Percentiles rank a stretch among this genome's conserved stretches.
phyloP scores from a whole-genome alignment of 2,329 filamentous ascomycete species.

The Talaromyces sp. region DNA sequence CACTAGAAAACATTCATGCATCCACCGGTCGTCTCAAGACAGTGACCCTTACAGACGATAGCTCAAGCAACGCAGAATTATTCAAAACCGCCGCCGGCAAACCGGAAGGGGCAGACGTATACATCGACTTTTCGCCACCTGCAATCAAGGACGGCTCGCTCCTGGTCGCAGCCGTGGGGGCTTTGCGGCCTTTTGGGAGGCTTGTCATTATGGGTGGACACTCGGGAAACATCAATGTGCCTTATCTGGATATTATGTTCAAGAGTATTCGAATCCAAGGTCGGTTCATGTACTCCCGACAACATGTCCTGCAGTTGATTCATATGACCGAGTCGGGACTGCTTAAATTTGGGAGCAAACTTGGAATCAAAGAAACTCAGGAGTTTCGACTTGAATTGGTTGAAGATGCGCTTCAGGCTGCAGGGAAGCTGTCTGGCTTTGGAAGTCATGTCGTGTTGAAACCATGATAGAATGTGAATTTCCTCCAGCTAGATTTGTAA shows the following conservation, averaged over 20 bases:
- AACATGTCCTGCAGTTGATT: slow-evolving; percentile 12
- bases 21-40: slow-evolving; percentile 3
- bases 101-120: slow-evolving; percentile 13
- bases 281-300: slow-evolving; percentile 15
- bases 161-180: slow-evolving; percentile 5
- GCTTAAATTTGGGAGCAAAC: slow-evolving; percentile 1
- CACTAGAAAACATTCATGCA: background rate
- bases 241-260: slow-evolving; percentile 15
- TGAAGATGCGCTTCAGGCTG: slow-evolving; percentile 4
- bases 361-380: slow-evolving; percentile 10
- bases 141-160: slow-evolving; percentile 5
- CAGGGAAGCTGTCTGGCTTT: background rate
- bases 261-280: slow-evolving; percentile 15
- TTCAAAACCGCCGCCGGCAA: slow-evolving; percentile 4
- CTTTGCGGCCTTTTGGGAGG: slow-evolving; percentile 11
- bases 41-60: slow-evolving; percentile 3
- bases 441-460: slow-evolving; percentile 5
- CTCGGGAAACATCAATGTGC: background rate
- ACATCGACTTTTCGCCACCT: slow-evolving; percentile 15
- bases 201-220: slow-evolving; percentile 2
- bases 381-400: slow-evolving; percentile 15
- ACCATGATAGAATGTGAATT: background rate
- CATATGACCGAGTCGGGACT: slow-evolving; percentile 14
- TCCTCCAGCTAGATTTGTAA: background rate
- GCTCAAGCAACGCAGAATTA: background rate